Conservation (phyloP, 345 rosid species). For the Eucalyptus caleyi region DNA sequence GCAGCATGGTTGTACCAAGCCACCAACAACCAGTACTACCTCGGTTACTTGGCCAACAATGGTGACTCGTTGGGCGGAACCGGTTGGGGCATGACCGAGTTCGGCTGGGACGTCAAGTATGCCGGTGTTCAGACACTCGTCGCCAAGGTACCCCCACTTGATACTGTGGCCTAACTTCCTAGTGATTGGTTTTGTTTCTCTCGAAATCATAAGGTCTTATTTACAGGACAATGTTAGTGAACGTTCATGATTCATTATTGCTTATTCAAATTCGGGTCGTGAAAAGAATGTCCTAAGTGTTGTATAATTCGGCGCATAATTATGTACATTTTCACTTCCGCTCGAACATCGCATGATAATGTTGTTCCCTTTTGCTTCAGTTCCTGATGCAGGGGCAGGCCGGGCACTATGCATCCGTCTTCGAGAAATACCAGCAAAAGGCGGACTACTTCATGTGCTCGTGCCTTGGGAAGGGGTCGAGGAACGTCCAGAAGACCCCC, state of each 20-base stretch:
- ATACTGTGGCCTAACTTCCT: not conserved
- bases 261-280: not conserved
- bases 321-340: not conserved
- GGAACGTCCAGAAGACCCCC: slow-evolving; percentile 70
- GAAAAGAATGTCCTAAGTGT: not conserved
- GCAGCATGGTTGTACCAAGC: slow-evolving; percentile 97
- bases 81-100: slow-evolving; percentile 89
- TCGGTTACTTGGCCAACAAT: slow-evolving; percentile 75
- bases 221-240: not conserved
- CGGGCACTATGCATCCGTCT: slow-evolving; percentile 48
- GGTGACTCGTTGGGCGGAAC: slow-evolving; percentile 91
- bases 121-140: slow-evolving; percentile 93
- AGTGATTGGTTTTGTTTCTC: not conserved
- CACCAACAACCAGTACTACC: slow-evolving; percentile 53
- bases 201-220: not conserved
- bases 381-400: slow-evolving; percentile 92
- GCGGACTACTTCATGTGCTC: slow-evolving; percentile 92
- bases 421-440: slow-evolving; percentile 67
- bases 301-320: not conserved
- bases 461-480: slow-evolving; percentile 54
- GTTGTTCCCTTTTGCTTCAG: slow-evolving; percentile 11
- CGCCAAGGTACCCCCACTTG: slow-evolving; percentile 45
- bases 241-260: not conserved
- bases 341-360: not conserved
- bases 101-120: slow-evolving; percentile 97